These are phyloP conservation scores for Solanum hybrid DNA, from an alignment of 305 asterid species.

Conservation along the genomic window DNA sequence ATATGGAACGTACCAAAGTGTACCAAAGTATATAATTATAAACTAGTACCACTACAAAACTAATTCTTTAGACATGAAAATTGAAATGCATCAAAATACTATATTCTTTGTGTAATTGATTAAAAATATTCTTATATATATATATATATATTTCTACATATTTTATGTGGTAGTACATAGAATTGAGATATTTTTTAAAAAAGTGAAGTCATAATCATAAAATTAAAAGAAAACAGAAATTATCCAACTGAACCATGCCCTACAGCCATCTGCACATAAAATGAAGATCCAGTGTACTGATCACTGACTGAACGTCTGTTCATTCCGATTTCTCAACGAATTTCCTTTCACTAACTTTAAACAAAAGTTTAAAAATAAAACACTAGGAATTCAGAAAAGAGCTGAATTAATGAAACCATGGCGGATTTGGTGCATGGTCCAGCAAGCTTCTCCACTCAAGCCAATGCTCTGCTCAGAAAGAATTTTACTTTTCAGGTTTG, in stretches of 20 bases:
- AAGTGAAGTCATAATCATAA: background rate
- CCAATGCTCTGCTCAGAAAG: background rate
- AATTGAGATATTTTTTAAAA: background rate
- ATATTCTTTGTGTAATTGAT: background rate
- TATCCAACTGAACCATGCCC: background rate
- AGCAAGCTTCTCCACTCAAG: background rate
- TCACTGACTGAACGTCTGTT: background rate
- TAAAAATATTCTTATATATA: too few relatives aligned
- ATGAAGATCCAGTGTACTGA: background rate
- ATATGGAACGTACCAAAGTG: background rate
- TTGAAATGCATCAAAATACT: background rate
- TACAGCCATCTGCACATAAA: background rate
- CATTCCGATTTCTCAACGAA: background rate
- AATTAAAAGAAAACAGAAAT: background rate
- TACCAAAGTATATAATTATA: background rate
- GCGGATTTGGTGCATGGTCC: background rate
- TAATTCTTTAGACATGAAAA: background rate
- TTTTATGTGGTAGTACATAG: background rate
- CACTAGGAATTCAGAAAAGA: background rate
- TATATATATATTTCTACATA: background rate
- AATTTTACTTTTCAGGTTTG: background rate
- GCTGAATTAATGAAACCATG: background rate
- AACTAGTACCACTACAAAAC: background rate
- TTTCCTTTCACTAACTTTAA: background rate
- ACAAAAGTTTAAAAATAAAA: too few relatives aligned